Conservation (phyloP, 805 yeast genomes). For the Yamadazyma sp. region DNA sequence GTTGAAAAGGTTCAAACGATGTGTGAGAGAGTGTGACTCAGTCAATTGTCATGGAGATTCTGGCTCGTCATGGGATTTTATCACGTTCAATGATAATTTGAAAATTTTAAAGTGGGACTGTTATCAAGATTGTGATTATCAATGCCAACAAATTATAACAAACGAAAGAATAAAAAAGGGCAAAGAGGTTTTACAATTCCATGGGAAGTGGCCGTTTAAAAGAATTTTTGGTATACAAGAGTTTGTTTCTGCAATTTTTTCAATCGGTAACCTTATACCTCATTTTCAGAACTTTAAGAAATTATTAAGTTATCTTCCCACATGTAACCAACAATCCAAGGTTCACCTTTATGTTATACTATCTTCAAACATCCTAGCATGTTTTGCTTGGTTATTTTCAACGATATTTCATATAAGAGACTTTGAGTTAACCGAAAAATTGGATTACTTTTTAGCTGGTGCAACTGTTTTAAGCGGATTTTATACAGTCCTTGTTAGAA, state of each 20-base stretch:
- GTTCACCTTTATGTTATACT: constrained; percentile 7
- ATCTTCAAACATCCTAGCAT: constrained; percentile 7
- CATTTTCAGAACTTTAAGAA: constrained; percentile 50
- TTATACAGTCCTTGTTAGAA: constrained; percentile 61
- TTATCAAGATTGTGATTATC: constrained; percentile 81
- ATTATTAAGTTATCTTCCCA: constrained; percentile 13
- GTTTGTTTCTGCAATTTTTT: constrained; percentile 72
- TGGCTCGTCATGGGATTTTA: constrained; percentile 27
- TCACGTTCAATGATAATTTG: constrained; percentile 42
- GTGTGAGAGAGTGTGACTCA: constrained; percentile 49
- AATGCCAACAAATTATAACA: constrained; percentile 81
- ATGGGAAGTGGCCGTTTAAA: constrained; percentile 96
- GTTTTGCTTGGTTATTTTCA: constrained; percentile 81
- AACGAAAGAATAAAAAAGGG: constrained; percentile 42
- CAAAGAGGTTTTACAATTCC: constrained; percentile 75
- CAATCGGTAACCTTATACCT: constrained; percentile 44
- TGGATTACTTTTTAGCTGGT: constrained; percentile 93
- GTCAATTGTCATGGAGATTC: constrained; percentile 25
- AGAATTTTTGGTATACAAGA: constrained; percentile 84
- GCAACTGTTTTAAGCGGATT: constrained; percentile 80
- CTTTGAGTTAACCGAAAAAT: constrained; percentile 68
- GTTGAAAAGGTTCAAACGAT: constrained; percentile 52
- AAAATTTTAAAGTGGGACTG: constrained; percentile 69
- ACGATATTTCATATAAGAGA: constrained; percentile 89
- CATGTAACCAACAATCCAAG: constrained; percentile 5